Percentiles rank a stretch among this genome's conserved stretches.
Evolutionary conservation across 768 basidiomycete genomes (phyloP).

Genomic region (Calocera cornea): DNA sequence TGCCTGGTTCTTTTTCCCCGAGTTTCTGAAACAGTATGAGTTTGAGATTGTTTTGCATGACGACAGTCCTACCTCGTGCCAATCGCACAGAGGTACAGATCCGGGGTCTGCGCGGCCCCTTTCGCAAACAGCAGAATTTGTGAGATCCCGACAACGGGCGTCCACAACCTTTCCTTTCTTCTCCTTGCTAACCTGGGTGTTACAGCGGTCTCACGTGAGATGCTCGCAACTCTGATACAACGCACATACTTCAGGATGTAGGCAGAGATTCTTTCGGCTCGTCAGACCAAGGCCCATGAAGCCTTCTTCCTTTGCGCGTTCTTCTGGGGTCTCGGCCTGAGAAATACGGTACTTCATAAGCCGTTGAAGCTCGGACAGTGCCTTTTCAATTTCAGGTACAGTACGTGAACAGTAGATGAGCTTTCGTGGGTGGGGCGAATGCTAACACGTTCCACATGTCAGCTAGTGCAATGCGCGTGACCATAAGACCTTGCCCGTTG

Average conservation of each 20-base stretch:
- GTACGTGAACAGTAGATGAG: constrained; percentile 98
- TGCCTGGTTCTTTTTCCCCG: constrained; percentile 66
- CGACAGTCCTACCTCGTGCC: constrained; percentile 63
- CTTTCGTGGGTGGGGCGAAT: constrained; percentile 82
- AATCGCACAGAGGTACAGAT: constrained; percentile 81
- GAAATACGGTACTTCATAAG: constrained; percentile 77
- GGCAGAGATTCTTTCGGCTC: constrained; percentile 89
- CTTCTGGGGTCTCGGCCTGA: constrained; percentile 57
- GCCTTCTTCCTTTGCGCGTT: constrained; percentile 59
- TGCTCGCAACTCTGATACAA: background rate
- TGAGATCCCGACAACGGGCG: constrained; percentile 90
- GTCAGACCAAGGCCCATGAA: constrained; percentile 88
- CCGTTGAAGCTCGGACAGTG: constrained; percentile 84
- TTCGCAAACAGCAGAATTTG: constrained; percentile 68
- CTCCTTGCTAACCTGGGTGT: constrained; percentile 83
- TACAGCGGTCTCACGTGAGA: no score
- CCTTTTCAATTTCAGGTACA: constrained; percentile 98
- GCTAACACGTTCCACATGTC: constrained; percentile 33
- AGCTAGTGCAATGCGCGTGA: background rate
- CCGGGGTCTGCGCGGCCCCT: constrained; percentile 77
- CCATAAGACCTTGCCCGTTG: constrained; percentile 56
- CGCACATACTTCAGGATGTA: constrained; percentile 69
- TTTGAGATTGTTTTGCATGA: background rate
- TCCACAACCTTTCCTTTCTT: constrained; percentile 98
- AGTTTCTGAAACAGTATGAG: constrained; percentile 51